Base-by-base conservation (phyloP, 2,329 filamentous ascomycete genomes). In the Aspergillus sp. region DNA sequence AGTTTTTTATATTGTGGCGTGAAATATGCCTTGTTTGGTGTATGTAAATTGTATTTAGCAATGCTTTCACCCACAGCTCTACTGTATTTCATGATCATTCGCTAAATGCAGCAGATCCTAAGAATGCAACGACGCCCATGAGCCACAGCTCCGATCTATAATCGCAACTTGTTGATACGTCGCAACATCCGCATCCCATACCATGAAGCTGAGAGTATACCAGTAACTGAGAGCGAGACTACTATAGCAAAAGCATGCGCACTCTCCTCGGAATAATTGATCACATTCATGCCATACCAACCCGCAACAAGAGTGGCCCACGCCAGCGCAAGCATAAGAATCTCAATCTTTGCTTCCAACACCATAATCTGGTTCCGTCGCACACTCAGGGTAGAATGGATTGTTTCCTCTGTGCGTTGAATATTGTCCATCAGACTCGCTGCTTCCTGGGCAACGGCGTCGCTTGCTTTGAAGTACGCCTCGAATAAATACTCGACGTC, bases 281-380 rank as follows among this genome's bases (percentile, higher is more conserved):
- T 48, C 7, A 68, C 58, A 48, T 70, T 70, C 66, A 69, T 69
- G 2, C 65, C 67, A 47, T 66, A 65, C 15, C 63, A 54, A 1
- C 67, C 67, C 0, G 65, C 64, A 12, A 68, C 58, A 22, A 69
- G 55, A 0, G 66, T 70, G 1, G 61, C 63, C n/a, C 55, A 55
- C 0, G 63, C 62, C n/a, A 70, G 52, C 3, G 60, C 63, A 5
- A 69, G 50, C 57, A 68, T 68, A 44, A 61, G 54, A 30, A 69
- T 67, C 52, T 67, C 65, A 23, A 70, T 54, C 51, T 63, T 60
- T 6, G 63, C 62, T 45, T 69, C 65, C 9, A 70, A 57, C 3
- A 69, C 57, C 63, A 70, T 65, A 51, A 70, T 69, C 48, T 69
- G 66, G 41, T 70, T 70, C 4, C 66, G 60, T 30, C 64, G 62